phyloP scores from a whole-genome alignment of 345 rosid genomes.

The Eucalyptus sideroxylon region DNA sequence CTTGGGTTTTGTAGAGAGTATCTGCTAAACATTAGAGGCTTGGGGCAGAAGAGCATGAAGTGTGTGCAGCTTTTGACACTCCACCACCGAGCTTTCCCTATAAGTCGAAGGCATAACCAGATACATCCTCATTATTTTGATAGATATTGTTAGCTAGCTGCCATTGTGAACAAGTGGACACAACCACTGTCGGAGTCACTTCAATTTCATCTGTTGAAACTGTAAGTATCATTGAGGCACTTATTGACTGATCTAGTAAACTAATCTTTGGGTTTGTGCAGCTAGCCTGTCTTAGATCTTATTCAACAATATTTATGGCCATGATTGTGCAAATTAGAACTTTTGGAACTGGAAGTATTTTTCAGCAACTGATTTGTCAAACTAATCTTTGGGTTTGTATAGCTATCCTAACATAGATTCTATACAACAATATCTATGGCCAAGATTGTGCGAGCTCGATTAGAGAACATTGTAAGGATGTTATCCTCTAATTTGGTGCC shows the following conservation, averaged over 20 bases:
- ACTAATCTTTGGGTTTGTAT: background rate
- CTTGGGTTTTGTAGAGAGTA: constrained; percentile 47
- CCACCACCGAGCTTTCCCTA: constrained; percentile 92
- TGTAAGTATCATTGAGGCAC: constrained; percentile 26
- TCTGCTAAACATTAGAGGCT: constrained; percentile 67
- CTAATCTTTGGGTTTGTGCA: too few relatives aligned
- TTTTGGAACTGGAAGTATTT: too few relatives aligned
- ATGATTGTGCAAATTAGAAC: too few relatives aligned
- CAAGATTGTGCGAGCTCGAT: constrained; percentile 44
- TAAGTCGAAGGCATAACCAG: constrained; percentile 13
- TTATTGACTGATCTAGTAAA: too few relatives aligned
- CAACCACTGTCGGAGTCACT: background rate
- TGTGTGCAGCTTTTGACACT: constrained; percentile 91
- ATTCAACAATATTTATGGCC: too few relatives aligned
- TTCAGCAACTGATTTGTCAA: background rate
- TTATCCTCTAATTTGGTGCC: too few relatives aligned
- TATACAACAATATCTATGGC: constrained; percentile 92
- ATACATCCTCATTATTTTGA: background rate
- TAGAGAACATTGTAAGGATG: too few relatives aligned
- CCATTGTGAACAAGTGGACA: constrained; percentile 2
- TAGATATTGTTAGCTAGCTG: background rate
- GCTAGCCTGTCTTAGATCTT: too few relatives aligned
- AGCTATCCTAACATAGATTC: constrained; percentile 90
- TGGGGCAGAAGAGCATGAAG: constrained; percentile 94
- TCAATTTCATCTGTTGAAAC: constrained; percentile 83